Percentiles rank a stretch among this genome's conserved stretches.
Evolutionary conservation across 2,329 filamentous ascomycete species (phyloP).

Genomic region (Cytospora piceicola): DNA sequence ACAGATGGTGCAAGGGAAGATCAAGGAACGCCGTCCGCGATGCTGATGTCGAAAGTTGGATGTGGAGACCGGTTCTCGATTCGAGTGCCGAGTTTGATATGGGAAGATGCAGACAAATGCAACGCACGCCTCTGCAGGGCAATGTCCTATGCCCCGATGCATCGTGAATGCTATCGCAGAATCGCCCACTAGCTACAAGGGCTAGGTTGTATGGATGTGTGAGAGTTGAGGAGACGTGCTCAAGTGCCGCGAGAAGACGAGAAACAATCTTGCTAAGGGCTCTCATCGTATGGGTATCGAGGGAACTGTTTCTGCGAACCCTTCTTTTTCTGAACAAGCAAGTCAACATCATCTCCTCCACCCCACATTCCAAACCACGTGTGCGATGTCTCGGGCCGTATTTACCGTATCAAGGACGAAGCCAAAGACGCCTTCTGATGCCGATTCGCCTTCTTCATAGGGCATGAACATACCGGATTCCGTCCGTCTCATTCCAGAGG

Average conservation of each 20-base stretch:
- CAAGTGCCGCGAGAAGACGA: slow-evolving; percentile 15
- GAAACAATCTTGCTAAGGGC: slow-evolving; percentile 10
- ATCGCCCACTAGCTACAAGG: slow-evolving; percentile 26
- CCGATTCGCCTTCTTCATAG: slow-evolving; percentile 72
- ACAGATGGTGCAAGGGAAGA: slow-evolving; percentile 1
- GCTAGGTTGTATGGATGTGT: slow-evolving; percentile 7
- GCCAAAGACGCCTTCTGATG: slow-evolving; percentile 70
- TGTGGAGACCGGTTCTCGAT: slow-evolving; percentile 13
- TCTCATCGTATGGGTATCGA: slow-evolving; percentile 21
- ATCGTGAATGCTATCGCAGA: slow-evolving; percentile 28
- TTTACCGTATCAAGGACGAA: slow-evolving; percentile 81
- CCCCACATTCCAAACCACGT: slow-evolving; percentile 74
- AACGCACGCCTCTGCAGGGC: slow-evolving; percentile 23
- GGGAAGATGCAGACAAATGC: slow-evolving; percentile 6
- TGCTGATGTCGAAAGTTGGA: slow-evolving; percentile 17
- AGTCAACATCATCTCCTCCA: slow-evolving; percentile 56
- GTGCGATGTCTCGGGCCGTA: slow-evolving; percentile 70
- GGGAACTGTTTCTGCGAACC: slow-evolving; percentile 22
- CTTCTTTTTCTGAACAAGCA: slow-evolving; percentile 40
- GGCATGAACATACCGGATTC: slow-evolving; percentile 92
- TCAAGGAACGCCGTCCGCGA: slow-evolving; percentile 21
- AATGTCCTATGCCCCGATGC: slow-evolving; percentile 18
- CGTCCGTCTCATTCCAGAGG: slow-evolving; percentile 73
- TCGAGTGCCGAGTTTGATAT: slow-evolving; percentile 19
- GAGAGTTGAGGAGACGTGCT: slow-evolving; percentile 19